Conservation (phyloP, 305 asterid genomes). For the Nicotiana rustica region DNA sequence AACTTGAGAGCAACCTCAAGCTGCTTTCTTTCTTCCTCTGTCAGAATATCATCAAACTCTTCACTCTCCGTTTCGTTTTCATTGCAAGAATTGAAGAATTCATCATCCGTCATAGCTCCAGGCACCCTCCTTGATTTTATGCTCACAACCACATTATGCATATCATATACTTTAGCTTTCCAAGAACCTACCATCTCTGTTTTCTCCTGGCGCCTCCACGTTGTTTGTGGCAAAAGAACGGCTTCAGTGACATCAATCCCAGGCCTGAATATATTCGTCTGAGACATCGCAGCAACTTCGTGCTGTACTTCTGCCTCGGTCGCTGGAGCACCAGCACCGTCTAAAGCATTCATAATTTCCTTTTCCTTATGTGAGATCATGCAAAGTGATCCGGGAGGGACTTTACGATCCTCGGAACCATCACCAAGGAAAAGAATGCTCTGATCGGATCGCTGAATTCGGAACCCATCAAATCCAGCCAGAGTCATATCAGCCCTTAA, state of each 20-base stretch:
- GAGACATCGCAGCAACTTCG: slow-evolving; percentile 91
- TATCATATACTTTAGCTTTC: slow-evolving; percentile 94
- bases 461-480: slow-evolving; percentile 96
- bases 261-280: slow-evolving; percentile 91
- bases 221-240: slow-evolving; percentile 84
- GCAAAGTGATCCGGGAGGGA: slow-evolving; percentile 84
- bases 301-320: slow-evolving; percentile 84
- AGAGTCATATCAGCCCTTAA: slow-evolving; percentile 96
- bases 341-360: slow-evolving; percentile 93
- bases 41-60: slow-evolving; percentile 76
- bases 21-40: slow-evolving; percentile 89
- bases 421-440: slow-evolving; percentile 93
- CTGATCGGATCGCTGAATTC: slow-evolving; percentile 93
- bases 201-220: slow-evolving; percentile 91
- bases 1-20: slow-evolving; percentile 90
- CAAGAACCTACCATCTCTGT: slow-evolving; percentile 83
- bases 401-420: slow-evolving; percentile 92
- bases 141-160: slow-evolving; percentile 95
- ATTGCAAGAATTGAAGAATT: slow-evolving; percentile 67
- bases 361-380: slow-evolving; percentile 89
- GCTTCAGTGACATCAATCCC: slow-evolving; percentile 96
- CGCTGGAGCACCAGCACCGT: slow-evolving; percentile 92
- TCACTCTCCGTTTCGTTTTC: slow-evolving; percentile 84
- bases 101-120: slow-evolving; percentile 94
- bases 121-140: slow-evolving; percentile 94